Percentiles rank a stretch among this genome's conserved stretches.
phyloP scores from a whole-genome alignment of 345 rosid genomes.

The Rhodomyrtus tomentosa region DNA sequence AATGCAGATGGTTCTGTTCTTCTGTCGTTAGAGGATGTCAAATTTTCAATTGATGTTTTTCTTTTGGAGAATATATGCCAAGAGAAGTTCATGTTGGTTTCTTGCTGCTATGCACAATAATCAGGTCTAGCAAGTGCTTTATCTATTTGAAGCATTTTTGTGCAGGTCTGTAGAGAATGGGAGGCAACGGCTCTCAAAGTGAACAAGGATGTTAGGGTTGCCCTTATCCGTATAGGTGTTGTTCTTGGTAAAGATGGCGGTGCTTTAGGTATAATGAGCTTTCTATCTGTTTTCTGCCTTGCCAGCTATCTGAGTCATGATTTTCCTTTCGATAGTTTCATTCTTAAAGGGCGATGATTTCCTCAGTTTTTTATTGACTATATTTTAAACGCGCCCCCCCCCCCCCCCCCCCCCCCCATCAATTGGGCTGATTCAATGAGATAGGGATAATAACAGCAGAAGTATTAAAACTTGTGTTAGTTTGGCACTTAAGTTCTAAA shows the following conservation, averaged over 20 bases:
- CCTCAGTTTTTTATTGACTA: background rate
- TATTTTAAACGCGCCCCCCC: too few relatives aligned
- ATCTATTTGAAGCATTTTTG: background rate
- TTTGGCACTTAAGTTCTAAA: background rate
- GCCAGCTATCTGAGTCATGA: background rate
- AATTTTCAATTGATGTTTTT: background rate
- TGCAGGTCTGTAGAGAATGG: constrained; percentile 96
- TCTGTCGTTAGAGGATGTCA: background rate
- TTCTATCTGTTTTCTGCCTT: background rate
- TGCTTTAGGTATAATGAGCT: constrained; percentile 53
- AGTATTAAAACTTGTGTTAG: background rate
- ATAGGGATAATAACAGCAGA: background rate
- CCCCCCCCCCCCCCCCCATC: too few relatives aligned
- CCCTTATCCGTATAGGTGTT: constrained; percentile 83
- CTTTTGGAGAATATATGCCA: background rate
- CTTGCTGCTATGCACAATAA: background rate
- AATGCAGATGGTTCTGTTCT: background rate
- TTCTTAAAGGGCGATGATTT: background rate
- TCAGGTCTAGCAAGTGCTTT: background rate
- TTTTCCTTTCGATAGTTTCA: background rate
- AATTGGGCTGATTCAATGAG: background rate
- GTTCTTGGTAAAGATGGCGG: constrained; percentile 98
- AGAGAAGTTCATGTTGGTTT: background rate
- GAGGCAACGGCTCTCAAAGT: constrained; percentile 70
- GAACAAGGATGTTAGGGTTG: constrained; percentile 64